Conservation (phyloP, 2,329 filamentous ascomycete genomes). For the Trichoderma guizhouense region DNA sequence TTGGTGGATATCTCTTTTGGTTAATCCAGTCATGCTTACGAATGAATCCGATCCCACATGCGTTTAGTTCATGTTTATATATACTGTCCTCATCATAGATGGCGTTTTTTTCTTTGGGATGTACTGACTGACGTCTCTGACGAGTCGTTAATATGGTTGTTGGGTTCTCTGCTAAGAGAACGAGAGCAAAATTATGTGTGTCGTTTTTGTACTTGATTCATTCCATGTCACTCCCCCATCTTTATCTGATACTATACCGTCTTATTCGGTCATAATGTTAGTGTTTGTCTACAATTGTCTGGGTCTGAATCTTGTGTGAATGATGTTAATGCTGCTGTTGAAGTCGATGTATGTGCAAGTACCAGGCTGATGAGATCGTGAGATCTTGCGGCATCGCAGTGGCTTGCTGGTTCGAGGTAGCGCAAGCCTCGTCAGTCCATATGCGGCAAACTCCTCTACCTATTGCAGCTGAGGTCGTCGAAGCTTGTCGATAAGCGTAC, state of each 20-base stretch:
- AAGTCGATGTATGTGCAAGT: not conserved
- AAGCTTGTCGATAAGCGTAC: not conserved
- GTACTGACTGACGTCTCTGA: not conserved
- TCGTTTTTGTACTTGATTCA: not conserved
- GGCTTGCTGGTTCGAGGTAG: not conserved
- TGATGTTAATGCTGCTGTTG: not conserved
- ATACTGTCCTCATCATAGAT: conserved; percentile 13
- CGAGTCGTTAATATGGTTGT: not conserved
- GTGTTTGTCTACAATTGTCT: not conserved
- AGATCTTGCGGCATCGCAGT: not conserved
- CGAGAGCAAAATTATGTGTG: not conserved
- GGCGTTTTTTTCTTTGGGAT: conserved; percentile 5
- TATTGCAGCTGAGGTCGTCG: not conserved
- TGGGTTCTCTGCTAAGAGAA: not conserved
- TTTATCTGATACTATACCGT: not conserved
- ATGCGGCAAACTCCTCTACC: not conserved
- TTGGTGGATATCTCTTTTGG: conserved; percentile 17
- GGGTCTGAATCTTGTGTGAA: not conserved
- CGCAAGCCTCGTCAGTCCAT: not conserved
- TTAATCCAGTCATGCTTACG: conserved; percentile 13
- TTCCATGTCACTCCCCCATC: not conserved
- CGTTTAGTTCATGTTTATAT: conserved; percentile 16
- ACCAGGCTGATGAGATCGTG: not conserved
- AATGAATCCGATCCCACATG: conserved; percentile 14
- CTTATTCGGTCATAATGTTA: not conserved